Evolutionary conservation across 345 rosid species (phyloP).

Genomic region (Camelina sativa): DNA sequence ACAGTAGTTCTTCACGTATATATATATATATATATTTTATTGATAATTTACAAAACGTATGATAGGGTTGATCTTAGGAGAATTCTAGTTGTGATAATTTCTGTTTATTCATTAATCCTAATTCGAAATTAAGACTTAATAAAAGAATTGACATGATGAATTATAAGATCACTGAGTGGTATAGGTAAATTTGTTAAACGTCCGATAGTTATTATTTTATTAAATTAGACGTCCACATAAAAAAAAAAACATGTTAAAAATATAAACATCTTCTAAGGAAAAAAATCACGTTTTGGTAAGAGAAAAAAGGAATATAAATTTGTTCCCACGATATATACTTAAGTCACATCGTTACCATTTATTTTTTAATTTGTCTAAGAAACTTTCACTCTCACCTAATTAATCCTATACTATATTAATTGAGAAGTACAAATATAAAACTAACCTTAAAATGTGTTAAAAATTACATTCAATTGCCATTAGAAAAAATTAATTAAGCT

Average conservation of each 20-base stretch:
- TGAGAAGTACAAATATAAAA: too few species aligned
- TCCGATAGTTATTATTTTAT: not conserved
- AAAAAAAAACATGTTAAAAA: too few species aligned
- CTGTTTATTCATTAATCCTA: not conserved
- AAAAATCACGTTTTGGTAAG: not conserved
- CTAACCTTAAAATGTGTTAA: too few species aligned
- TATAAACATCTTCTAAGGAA: not conserved
- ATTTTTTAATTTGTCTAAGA: not conserved
- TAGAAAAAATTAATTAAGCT: too few species aligned
- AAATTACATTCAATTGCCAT: too few species aligned
- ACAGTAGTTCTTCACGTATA: not conserved
- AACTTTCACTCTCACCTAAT: not conserved
- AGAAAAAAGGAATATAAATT: not conserved
- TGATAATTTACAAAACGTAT: too few species aligned
- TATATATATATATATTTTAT: not conserved
- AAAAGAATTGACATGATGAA: not conserved
- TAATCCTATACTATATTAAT: too few species aligned
- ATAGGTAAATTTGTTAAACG: not conserved
- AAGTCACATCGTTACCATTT: not conserved
- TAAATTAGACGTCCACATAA: not conserved
- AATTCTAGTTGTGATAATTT: not conserved
- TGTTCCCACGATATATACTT: not conserved
- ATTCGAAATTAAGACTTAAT: not conserved
- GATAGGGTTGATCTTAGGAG: not conserved
- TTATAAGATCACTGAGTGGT: not conserved